A percentile compares a stretch with the other conserved stretches of the same genome.
phyloP scores from a whole-genome alignment of 2,329 filamentous ascomycete genomes.

The Sporothrix luriei region DNA sequence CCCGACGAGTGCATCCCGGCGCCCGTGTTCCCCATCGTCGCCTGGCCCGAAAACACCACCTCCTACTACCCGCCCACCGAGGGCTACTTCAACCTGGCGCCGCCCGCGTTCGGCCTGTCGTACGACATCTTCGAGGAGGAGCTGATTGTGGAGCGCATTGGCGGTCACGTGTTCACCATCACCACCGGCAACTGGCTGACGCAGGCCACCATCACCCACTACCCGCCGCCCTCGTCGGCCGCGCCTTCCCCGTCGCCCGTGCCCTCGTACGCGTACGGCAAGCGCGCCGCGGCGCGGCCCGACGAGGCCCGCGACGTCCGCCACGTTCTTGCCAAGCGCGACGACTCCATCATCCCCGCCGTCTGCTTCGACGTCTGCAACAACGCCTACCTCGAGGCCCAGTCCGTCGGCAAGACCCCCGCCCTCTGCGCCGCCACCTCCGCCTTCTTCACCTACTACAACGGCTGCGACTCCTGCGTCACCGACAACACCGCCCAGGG shows the following conservation, averaged over 20 bases:
- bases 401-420: slow-evolving; percentile 51
- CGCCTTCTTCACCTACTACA: slow-evolving; percentile 46
- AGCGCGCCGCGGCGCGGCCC: neutral
- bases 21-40: slow-evolving; percentile 43
- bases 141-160: slow-evolving; percentile 44
- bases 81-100: slow-evolving; percentile 68
- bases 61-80: slow-evolving; percentile 55
- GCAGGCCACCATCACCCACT: slow-evolving; percentile 53
- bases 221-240: slow-evolving; percentile 40
- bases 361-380: slow-evolving; percentile 60
- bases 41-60: slow-evolving; percentile 52
- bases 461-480: slow-evolving; percentile 51
- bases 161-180: slow-evolving; percentile 46
- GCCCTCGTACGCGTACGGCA: neutral
- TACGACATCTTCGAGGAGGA: slow-evolving; percentile 62
- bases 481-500: slow-evolving; percentile 35
- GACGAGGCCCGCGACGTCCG: neutral
- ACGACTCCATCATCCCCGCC: slow-evolving; percentile 46
- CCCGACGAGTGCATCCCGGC: slow-evolving; percentile 50
- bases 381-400: slow-evolving; percentile 51
- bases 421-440: slow-evolving; percentile 51
- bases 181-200: slow-evolving; percentile 60
- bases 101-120: slow-evolving; percentile 62
- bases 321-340: slow-evolving; percentile 46
- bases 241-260: slow-evolving; percentile 26